phyloP scores from a whole-genome alignment of 2,329 filamentous ascomycete species.

The Fulvia fulva region DNA sequence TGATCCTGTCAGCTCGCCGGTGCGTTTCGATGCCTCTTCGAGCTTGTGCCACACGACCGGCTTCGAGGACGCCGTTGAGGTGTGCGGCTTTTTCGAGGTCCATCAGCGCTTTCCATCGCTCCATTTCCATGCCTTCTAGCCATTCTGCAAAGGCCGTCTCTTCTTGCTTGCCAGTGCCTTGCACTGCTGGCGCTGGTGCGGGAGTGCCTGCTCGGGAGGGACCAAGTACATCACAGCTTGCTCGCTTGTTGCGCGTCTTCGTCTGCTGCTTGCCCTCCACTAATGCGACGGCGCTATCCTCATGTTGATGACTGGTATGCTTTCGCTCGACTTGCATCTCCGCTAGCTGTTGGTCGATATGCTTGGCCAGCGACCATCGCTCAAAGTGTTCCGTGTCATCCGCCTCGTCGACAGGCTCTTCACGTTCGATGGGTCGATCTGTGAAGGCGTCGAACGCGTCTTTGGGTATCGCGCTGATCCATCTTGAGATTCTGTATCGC shows the following conservation, averaged over 20 bases:
- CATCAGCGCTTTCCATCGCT: neutral
- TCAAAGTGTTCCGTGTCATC: neutral
- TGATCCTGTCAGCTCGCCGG: neutral
- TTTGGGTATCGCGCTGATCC: conserved; percentile 2
- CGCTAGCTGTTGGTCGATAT: conserved; percentile 1
- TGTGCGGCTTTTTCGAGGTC: neutral
- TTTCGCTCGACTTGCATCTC: neutral
- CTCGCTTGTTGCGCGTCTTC: neutral
- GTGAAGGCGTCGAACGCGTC: conserved; percentile 1
- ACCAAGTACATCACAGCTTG: neutral
- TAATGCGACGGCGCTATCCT: neutral
- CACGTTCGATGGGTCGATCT: neutral
- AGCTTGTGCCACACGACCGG: neutral
- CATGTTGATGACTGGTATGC: neutral
- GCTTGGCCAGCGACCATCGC: neutral
- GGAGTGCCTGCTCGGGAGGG: neutral
- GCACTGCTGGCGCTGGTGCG: neutral
- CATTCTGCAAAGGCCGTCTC: conserved; percentile 1
- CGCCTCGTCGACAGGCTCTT: neutral
- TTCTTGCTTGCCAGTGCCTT: neutral
- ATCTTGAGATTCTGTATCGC: neutral
- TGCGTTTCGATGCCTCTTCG: conserved; percentile 1
- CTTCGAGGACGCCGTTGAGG: neutral
- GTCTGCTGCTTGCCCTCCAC: neutral
- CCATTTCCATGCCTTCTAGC: neutral